A percentile compares a stretch with the other conserved stretches of the same genome.
Conservation (phyloP, 2,329 filamentous ascomycete species). For the Sclerotinia sclerotiorum region DNA sequence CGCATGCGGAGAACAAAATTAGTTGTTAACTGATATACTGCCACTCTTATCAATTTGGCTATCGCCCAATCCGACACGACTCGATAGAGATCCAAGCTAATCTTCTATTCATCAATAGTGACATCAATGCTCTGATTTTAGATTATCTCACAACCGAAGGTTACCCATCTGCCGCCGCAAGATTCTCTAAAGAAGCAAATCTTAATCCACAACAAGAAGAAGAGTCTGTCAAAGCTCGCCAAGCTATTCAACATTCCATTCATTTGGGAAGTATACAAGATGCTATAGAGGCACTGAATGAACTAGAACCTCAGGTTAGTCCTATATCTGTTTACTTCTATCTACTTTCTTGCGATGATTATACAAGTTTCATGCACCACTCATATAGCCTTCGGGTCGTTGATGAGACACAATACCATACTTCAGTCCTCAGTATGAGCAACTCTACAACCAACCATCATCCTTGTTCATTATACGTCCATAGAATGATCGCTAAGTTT, state of each 20-base stretch:
- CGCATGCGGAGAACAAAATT: constrained; percentile 81
- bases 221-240: constrained; percentile 71
- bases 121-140: constrained; percentile 92
- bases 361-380: constrained; percentile 98
- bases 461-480: constrained; percentile 20
- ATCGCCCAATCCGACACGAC: background rate
- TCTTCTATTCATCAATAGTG: constrained; percentile 53
- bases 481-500: constrained; percentile 27
- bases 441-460: constrained; percentile 34
- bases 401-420: constrained; percentile 82
- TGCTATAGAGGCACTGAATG: constrained; percentile 85
- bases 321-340: constrained; percentile 20
- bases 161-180: constrained; percentile 87
- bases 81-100: background rate
- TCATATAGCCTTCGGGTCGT: constrained; percentile 83
- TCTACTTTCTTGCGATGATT: constrained; percentile 72
- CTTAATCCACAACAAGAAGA: constrained; percentile 71
- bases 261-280: constrained; percentile 80
- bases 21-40: constrained; percentile 69
- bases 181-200: constrained; percentile 93
- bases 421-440: constrained; percentile 89
- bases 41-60: constrained; percentile 15
- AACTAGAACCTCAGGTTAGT: constrained; percentile 86
- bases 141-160: constrained; percentile 97
- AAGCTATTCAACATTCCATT: constrained; percentile 81